Percentiles rank a stretch among this genome's conserved stretches.
Conservation (phyloP, 1,284 basidiomycete genomes). For the Sphagnurus paluster region DNA sequence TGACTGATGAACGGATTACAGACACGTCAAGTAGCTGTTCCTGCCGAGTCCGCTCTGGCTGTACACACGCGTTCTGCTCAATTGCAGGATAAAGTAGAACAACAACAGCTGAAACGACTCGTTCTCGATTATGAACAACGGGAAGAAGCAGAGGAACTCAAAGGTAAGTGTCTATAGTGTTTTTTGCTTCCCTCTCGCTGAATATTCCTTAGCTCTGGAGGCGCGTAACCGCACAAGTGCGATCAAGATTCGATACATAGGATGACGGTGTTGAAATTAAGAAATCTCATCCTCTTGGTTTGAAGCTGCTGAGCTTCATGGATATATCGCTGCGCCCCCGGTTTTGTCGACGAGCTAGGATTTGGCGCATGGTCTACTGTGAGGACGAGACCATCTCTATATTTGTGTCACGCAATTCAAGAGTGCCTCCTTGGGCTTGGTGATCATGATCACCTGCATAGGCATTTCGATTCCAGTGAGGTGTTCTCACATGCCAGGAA, state of each 20-base stretch:
- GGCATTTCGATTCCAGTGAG: not conserved
- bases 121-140: constrained; percentile 86
- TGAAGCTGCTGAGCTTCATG: constrained; percentile 3
- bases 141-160: constrained; percentile 79
- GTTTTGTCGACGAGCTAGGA: not conserved
- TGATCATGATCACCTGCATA: not conserved
- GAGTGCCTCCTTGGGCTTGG: not conserved
- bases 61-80: constrained; percentile 89
- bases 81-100: constrained; percentile 89
- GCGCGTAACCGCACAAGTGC: constrained; percentile 60
- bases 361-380: not conserved
- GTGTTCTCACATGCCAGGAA: not conserved
- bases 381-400: not conserved
- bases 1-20: constrained; percentile 32
- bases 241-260: constrained; percentile 73
- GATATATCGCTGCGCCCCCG: constrained; percentile 1
- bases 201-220: constrained; percentile 54
- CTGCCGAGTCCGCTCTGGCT: constrained; percentile 83
- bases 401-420: not conserved
- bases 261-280: constrained; percentile 33
- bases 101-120: constrained; percentile 92
- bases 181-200: constrained; percentile 3
- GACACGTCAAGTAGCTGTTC: constrained; percentile 85
- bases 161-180: constrained; percentile 46
- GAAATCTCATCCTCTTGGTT: not conserved